Evolutionary conservation across 2,329 filamentous ascomycete genomes (phyloP).

Genomic region (Rhynchosporium secalis): DNA sequence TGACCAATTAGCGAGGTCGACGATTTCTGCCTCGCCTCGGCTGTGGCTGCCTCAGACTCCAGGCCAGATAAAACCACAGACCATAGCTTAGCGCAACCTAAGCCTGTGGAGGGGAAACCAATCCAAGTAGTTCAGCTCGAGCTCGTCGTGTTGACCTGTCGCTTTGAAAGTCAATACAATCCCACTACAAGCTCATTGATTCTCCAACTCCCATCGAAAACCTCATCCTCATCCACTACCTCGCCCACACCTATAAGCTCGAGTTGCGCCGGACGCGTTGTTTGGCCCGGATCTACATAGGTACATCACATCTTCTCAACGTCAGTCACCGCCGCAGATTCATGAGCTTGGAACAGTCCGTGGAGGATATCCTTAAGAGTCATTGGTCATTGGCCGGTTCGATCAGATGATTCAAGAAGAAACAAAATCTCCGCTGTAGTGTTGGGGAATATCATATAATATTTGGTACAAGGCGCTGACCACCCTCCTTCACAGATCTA

Average conservation of each 20-base stretch:
- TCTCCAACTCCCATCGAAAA: conserved; percentile 14
- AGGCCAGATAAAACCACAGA: neutral
- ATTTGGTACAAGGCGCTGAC: conserved; percentile 20
- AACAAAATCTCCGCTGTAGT: neutral
- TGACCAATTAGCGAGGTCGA: neutral
- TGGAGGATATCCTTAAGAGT: neutral
- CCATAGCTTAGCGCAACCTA: neutral
- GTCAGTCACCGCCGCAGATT: conserved; percentile 24
- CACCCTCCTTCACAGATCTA: neutral
- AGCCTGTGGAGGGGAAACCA: conserved; percentile 10
- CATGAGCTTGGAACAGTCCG: conserved; percentile 1
- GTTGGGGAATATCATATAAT: neutral
- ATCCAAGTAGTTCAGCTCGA: neutral
- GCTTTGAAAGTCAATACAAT: neutral
- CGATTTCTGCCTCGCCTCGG: neutral
- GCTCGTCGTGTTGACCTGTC: neutral
- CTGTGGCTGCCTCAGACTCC: neutral
- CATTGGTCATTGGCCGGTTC: neutral
- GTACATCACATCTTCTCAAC: conserved; percentile 1
- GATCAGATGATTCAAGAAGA: conserved; percentile 3
- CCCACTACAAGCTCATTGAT: conserved; percentile 20
- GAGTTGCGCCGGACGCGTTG: conserved; percentile 28
- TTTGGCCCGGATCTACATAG: conserved; percentile 16
- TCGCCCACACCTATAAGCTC: conserved; percentile 7
- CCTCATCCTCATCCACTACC: conserved; percentile 9